Conservation (phyloP, 768 basidiomycete species). For the Lactifluus pinguis region DNA sequence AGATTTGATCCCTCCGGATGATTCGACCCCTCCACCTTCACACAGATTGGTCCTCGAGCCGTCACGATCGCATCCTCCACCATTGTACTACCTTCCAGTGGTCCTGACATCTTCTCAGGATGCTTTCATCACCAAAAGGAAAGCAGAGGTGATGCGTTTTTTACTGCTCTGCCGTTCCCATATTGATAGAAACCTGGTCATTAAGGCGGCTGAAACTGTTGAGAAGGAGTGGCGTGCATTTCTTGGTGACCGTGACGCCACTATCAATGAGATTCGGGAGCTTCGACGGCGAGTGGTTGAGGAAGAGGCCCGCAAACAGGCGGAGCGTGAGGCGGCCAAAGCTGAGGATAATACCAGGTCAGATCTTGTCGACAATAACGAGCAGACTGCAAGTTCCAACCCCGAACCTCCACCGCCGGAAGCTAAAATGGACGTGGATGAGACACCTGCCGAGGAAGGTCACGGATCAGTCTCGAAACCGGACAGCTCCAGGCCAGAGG, state of each 20-base stretch:
- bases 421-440: conserved; percentile 20
- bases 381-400: not conserved
- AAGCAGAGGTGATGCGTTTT: conserved; percentile 43
- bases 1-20: conserved; percentile 45
- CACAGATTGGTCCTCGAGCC: conserved; percentile 37
- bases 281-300: conserved; percentile 59
- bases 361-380: not conserved
- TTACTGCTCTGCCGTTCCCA: not conserved
- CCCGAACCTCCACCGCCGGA: conserved; percentile 11
- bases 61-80: conserved; percentile 62
- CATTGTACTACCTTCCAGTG: conserved; percentile 68
- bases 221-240: conserved; percentile 66
- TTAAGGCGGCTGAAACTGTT: conserved; percentile 49
- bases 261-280: conserved; percentile 52
- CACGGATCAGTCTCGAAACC: conserved; percentile 6
- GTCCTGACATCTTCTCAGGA: conserved; percentile 62
- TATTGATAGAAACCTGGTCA: conserved; percentile 1
- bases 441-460: not conserved
- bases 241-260: conserved; percentile 45
- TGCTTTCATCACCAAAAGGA: conserved; percentile 51
- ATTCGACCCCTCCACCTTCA: conserved; percentile 24
- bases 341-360: conserved; percentile 26
- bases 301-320: conserved; percentile 44
- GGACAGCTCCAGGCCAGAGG: conserved; percentile 12
- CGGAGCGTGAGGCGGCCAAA: conserved; percentile 31